These are phyloP conservation scores for Penicillium longicatenatum DNA, from an alignment of 495 filamentous ascomycete genomes.

Conservation along the genomic window DNA sequence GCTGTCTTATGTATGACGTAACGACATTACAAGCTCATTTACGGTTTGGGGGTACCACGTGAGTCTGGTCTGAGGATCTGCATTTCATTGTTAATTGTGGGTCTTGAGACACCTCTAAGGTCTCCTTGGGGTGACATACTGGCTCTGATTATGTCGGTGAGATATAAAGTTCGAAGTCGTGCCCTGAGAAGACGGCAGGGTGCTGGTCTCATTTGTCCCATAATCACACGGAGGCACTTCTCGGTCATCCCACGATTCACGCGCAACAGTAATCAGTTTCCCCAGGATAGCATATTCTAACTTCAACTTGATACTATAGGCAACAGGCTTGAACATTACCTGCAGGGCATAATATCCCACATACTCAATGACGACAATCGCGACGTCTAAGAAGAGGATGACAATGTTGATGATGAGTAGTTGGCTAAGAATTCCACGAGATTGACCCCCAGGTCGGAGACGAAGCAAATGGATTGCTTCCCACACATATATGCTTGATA, in stretches of 20 bases:
- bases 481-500: slow-evolving; percentile 50
- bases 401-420: slow-evolving; percentile 46
- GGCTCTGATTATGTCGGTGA: not conserved
- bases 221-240: not conserved
- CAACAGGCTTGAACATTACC: slow-evolving; percentile 43
- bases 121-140: not conserved
- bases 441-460: slow-evolving; percentile 21
- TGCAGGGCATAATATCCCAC: slow-evolving; percentile 42
- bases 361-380: slow-evolving; percentile 48
- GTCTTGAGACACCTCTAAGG: not conserved
- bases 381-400: slow-evolving; percentile 42
- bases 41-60: not conserved
- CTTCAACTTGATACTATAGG: slow-evolving; percentile 56
- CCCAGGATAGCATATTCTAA: slow-evolving; percentile 52
- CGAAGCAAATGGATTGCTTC: slow-evolving; percentile 37
- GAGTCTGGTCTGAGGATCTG: not conserved
- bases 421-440: slow-evolving; percentile 33
- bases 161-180: not conserved
- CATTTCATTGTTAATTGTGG: not conserved
- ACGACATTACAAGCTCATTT: not conserved
- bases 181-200: not conserved
- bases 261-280: slow-evolving; percentile 7
- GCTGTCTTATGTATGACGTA: not conserved
- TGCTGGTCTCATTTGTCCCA: not conserved
- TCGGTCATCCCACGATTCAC: not conserved